Percentiles rank a stretch among this genome's conserved stretches.
Evolutionary conservation across 1,139 yeast genomes (phyloP).

Genomic region (Suhomyces taliae): DNA sequence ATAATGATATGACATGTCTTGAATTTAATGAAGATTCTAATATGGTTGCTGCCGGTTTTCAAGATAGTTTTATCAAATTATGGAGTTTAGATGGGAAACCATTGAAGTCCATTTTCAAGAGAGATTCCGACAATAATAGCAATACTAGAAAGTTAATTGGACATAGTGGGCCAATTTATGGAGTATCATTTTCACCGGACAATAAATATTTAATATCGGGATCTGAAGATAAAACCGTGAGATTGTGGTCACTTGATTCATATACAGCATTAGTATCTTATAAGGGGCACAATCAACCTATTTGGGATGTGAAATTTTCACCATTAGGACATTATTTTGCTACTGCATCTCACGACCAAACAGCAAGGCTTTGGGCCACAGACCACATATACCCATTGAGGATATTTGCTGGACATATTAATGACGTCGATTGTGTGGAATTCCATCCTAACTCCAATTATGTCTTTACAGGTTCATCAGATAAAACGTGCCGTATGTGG

Average conservation of each 20-base stretch:
- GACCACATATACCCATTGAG: conserved; percentile 96
- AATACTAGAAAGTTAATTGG: conserved; percentile 73
- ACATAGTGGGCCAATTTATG: conserved; percentile 93
- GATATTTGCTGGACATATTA: conserved; percentile 95
- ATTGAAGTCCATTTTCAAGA: conserved; percentile 61
- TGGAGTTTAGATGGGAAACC: conserved; percentile 95
- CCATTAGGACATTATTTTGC: conserved; percentile 98
- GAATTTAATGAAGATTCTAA: conserved; percentile 87
- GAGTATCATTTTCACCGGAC: conserved; percentile 88
- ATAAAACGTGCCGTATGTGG: conserved; percentile 98
- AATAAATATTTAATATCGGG: conserved; percentile 76
- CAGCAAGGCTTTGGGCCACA: conserved; percentile 96
- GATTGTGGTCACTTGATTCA: conserved; percentile 94
- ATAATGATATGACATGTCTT: conserved; percentile 79
- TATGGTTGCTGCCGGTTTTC: conserved; percentile 90
- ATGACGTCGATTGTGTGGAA: conserved; percentile 92
- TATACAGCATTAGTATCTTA: conserved; percentile 88
- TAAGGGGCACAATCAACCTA: conserved; percentile 94
- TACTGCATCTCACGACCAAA: conserved; percentile 95
- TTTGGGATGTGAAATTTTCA: conserved; percentile 95
- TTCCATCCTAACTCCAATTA: conserved; percentile 97
- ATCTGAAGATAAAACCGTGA: conserved; percentile 88
- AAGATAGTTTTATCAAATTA: conserved; percentile 83
- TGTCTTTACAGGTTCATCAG: conserved; percentile 92
- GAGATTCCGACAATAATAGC: conserved; percentile 53